Evolutionary conservation across 1,284 basidiomycete species (phyloP).

Genomic region (Pseudomicrostroma phylloplanum): DNA sequence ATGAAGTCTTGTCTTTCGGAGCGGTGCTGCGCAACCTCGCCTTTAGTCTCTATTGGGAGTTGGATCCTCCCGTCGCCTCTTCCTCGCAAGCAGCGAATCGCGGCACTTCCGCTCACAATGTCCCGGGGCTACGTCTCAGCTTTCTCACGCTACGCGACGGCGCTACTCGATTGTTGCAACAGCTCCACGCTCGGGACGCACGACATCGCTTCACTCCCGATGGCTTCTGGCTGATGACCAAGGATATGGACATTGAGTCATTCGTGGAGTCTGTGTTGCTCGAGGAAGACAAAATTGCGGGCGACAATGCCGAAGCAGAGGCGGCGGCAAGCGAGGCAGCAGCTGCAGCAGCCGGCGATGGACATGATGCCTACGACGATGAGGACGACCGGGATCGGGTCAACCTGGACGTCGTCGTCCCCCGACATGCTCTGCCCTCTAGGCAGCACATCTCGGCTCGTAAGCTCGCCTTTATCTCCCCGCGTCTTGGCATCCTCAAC

Average conservation of each 20-base stretch:
- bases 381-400: conserved; percentile 13
- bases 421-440: conserved; percentile 14
- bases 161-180: conserved; percentile 39
- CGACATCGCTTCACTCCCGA: conserved; percentile 26
- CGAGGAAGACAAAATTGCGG: conserved; percentile 39
- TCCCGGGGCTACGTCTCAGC: conserved; percentile 4
- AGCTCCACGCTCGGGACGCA: conserved; percentile 42
- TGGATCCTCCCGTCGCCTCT: conserved; percentile 36
- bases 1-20: conserved; percentile 69
- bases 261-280: conserved; percentile 81
- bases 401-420: not conserved
- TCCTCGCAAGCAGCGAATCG: not conserved
- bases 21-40: conserved; percentile 69
- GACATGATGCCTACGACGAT: conserved; percentile 8
- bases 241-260: conserved; percentile 65
- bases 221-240: conserved; percentile 78
- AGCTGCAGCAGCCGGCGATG: conserved; percentile 5
- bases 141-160: conserved; percentile 27
- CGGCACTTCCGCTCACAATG: not conserved
- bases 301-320: conserved; percentile 8
- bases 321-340: conserved; percentile 12
- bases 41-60: conserved; percentile 73
- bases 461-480: conserved; percentile 68
- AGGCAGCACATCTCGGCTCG: conserved; percentile 54
- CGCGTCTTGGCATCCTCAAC: conserved; percentile 81